Conservation (phyloP, 2,329 filamentous ascomycete species). For the Pseudogymnoascus sp. region DNA sequence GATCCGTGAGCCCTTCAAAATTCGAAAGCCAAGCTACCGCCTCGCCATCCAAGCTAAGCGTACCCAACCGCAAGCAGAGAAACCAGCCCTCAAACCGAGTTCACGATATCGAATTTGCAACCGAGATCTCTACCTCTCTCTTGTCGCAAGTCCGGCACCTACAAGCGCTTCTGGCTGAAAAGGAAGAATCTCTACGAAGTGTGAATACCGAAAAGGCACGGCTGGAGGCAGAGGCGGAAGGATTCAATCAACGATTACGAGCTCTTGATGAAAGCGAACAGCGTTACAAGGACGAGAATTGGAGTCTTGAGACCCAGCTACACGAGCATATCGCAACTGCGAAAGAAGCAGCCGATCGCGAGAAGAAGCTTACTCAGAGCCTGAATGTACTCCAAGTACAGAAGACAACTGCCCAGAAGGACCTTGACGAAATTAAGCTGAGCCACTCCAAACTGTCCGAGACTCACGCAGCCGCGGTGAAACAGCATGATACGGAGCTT, state of each 20-base stretch:
- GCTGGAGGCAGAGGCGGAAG: constrained; percentile 75
- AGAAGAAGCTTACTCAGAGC: constrained; percentile 70
- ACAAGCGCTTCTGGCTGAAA: constrained; percentile 75
- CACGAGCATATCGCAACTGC: constrained; percentile 71
- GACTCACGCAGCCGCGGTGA: constrained; percentile 68
- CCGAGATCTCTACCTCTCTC: constrained; percentile 91
- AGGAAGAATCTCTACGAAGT: constrained; percentile 76
- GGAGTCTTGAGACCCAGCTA: constrained; percentile 87
- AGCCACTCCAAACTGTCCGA: constrained; percentile 71
- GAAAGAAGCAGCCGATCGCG: constrained; percentile 71
- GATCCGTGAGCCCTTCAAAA: constrained; percentile 64
- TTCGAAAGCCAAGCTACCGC: constrained; percentile 78
- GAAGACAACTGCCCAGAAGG: constrained; percentile 70
- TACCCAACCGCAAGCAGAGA: constrained; percentile 78
- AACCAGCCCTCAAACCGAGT: constrained; percentile 84
- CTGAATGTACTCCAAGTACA: constrained; percentile 65
- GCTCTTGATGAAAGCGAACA: constrained; percentile 88
- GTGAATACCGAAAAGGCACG: constrained; percentile 67
- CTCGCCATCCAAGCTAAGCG: constrained; percentile 82
- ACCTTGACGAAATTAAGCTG: constrained; percentile 84
- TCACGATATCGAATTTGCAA: constrained; percentile 96
- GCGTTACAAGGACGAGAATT: constrained; percentile 96
- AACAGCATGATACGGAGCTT: constrained; percentile 83
- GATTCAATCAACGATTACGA: constrained; percentile 70
- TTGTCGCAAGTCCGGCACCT: constrained; percentile 90